phyloP scores from a whole-genome alignment of 2,329 filamentous ascomycete species.

The Graphilbum fragrans region DNA sequence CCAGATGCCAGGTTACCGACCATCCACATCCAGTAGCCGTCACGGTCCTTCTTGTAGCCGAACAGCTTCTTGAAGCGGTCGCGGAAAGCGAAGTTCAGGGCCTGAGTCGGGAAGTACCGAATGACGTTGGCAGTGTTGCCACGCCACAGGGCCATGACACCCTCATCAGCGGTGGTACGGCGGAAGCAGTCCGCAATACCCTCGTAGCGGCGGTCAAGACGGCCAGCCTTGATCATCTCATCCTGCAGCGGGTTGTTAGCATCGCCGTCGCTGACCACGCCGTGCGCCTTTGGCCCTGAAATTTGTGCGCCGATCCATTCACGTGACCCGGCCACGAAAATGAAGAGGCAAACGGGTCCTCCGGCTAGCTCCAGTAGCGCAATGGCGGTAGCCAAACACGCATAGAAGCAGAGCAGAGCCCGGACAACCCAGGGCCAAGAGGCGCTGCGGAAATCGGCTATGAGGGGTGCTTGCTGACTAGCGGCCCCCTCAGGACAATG shows the following conservation, averaged over 20 bases:
- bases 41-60: constrained; percentile 99
- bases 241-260: constrained; percentile 51
- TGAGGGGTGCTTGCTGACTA: background rate
- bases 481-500: background rate
- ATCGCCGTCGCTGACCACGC: too few relatives aligned
- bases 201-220: constrained; percentile 93
- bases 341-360: background rate
- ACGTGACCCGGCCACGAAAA: background rate
- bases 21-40: constrained; percentile 99
- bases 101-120: constrained; percentile 99
- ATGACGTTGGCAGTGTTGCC: constrained; percentile 99
- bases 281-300: too few relatives aligned
- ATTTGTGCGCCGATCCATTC: too few relatives aligned
- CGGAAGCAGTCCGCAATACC: constrained; percentile 94
- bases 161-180: constrained; percentile 81
- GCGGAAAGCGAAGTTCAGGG: constrained; percentile 99
- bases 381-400: too few relatives aligned
- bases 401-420: too few relatives aligned
- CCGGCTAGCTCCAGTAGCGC: background rate
- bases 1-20: constrained; percentile 98
- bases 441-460: too few relatives aligned
- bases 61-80: constrained; percentile 99
- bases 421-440: background rate
- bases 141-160: constrained; percentile 93
- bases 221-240: constrained; percentile 99